Evolutionary conservation across 495 filamentous ascomycete species (phyloP), one percentile per base, ranked within the genome.

Genomic region (Xylaria castorea): DNA sequence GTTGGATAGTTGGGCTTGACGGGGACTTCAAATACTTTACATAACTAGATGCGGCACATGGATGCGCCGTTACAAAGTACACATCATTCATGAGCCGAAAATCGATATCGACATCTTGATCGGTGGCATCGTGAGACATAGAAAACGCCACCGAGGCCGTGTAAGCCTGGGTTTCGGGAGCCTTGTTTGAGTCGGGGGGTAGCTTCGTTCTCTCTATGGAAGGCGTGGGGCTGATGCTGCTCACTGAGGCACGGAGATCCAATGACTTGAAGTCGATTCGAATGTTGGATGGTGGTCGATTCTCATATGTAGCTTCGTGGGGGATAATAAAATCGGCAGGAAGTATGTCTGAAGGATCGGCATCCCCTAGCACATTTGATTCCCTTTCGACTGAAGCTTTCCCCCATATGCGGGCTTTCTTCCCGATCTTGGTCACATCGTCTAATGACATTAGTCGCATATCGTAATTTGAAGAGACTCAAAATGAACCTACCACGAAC

Each of bases 51-150:
- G 88, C 85, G 5, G 86, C 86, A 60, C 91, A 93, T 60, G 89
- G 89, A 68, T 91, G 88, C 0, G 88, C 88, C 9, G 91, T 90
- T 55, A 92, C 83, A 76, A 92, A 92, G 73, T 87, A 86, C 53
- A 91, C 86, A 73, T 92, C 90, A 74, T 91, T 86, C n/a, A 77
- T 78, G 64, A 93, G 77, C 4, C 84, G 75, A 55, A 88, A 85
- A 8, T 83, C 81, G 50, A 86, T 73, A 22, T 84, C 77, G 48
- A 77, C 82, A 44, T 78, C 81, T 22, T 82, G 76, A 0, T 75
- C 77, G 25, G 79, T 75, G 4, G 78, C 78, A n/a, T 79, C 73
- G 48, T 82, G 74, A 32, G 79, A 83, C 1, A 91, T 75, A 1
- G 79, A 77, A 74, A 93, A 92, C 3, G 82, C 80, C 30, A 89